Evolutionary conservation across 208 protist genomes (phyloP).

Genomic region (Herpetomonas tarakana): DNA sequence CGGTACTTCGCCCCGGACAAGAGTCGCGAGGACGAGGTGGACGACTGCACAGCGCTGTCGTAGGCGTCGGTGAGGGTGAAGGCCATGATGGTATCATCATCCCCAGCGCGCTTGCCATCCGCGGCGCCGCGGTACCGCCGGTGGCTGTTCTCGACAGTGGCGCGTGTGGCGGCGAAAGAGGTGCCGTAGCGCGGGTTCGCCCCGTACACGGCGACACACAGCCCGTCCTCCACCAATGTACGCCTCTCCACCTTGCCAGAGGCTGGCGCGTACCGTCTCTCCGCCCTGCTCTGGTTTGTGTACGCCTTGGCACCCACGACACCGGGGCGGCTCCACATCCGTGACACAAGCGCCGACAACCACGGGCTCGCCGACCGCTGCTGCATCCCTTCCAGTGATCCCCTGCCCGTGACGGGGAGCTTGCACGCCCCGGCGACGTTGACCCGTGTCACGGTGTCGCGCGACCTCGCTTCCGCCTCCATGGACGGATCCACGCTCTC

Average conservation of each 20-base stretch:
- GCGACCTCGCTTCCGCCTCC: background rate
- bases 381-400: background rate
- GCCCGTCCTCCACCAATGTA: slow-evolving; percentile 18
- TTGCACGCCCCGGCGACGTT: background rate
- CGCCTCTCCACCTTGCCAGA: slow-evolving; percentile 24
- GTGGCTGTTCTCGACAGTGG: slow-evolving; percentile 15
- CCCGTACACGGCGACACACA: slow-evolving; percentile 4
- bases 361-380: too few species aligned
- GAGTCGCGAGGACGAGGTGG: slow-evolving; percentile 1
- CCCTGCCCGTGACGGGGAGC: background rate
- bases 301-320: slow-evolving; percentile 19
- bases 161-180: slow-evolving; percentile 6
- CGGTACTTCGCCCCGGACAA: slow-evolving; percentile 30
- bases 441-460: background rate
- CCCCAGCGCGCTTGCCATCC: background rate
- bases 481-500: too few species aligned
- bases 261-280: slow-evolving; percentile 19
- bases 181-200: slow-evolving; percentile 18
- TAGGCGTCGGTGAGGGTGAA: slow-evolving; percentile 24
- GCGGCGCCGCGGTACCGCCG: background rate
- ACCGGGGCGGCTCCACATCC: background rate
- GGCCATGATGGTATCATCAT: slow-evolving; percentile 19
- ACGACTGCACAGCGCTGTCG: slow-evolving; percentile 39
- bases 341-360: background rate
- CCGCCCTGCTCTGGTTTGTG: slow-evolving; percentile 18